Percentiles rank a stretch among this genome's conserved stretches.
phyloP scores from a whole-genome alignment of 345 rosid species.

The Arabidopsis suecica region DNA sequence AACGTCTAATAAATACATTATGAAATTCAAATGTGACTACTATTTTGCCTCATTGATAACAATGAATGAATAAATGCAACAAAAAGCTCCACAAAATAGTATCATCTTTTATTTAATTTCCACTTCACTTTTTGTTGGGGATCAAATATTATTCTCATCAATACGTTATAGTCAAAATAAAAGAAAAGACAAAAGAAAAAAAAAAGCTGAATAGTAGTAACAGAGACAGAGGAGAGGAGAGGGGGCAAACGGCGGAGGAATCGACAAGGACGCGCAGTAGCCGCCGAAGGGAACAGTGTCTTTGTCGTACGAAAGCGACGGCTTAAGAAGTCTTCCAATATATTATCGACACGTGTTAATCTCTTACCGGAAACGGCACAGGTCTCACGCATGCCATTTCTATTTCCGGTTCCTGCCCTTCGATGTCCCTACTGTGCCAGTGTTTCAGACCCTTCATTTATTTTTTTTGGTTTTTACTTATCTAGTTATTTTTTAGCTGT shows the following conservation, averaged over 20 bases:
- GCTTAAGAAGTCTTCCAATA: constrained; percentile 38
- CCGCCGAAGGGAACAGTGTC: constrained; percentile 59
- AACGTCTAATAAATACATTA: too few relatives aligned
- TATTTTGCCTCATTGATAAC: too few relatives aligned
- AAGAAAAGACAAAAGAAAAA: not conserved
- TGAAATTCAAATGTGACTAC: too few relatives aligned
- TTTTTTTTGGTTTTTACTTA: not conserved
- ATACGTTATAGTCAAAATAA: too few relatives aligned
- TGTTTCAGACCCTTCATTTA: constrained; percentile 32
- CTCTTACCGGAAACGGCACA: constrained; percentile 28
- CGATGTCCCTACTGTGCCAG: constrained; percentile 38
- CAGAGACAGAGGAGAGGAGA: constrained; percentile 36
- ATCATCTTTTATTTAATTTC: too few relatives aligned
- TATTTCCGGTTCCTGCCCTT: constrained; percentile 34
- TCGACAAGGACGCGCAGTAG: constrained; percentile 62
- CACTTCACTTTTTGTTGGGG: too few relatives aligned
- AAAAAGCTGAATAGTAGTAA: constrained; percentile 36
- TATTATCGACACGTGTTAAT: not conserved
- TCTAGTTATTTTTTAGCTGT: constrained; percentile 11
- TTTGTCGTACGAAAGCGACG: constrained; percentile 55
- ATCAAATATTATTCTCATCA: too few relatives aligned
- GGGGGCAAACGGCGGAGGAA: constrained; percentile 44
- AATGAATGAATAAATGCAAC: too few relatives aligned
- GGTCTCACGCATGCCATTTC: constrained; percentile 43
- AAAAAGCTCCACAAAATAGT: too few relatives aligned